Evolutionary conservation across 192 early-diverging fungal species (phyloP).

Genomic region (Coemansia sp.): DNA sequence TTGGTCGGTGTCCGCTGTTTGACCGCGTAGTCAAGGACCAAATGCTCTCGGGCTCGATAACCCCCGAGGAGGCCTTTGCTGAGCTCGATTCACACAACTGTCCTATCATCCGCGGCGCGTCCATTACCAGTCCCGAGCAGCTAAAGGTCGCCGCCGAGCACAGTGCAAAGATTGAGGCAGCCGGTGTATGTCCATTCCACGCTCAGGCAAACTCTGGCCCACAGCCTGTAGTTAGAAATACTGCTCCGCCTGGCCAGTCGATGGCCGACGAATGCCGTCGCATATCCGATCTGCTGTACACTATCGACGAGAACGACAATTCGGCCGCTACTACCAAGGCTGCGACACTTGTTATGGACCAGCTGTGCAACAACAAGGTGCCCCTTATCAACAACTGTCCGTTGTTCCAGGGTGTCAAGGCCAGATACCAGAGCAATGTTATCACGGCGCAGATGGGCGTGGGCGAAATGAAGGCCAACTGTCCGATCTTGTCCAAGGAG

Average conservation of each 20-base stretch:
- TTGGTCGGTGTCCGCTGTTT: conserved; percentile 49
- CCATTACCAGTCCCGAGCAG: conserved; percentile 46
- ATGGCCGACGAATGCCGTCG: conserved; percentile 55
- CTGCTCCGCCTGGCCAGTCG: conserved; percentile 36
- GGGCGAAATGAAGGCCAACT: conserved; percentile 53
- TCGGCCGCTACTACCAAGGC: background rate
- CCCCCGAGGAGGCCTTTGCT: conserved; percentile 50
- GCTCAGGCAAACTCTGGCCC: conserved; percentile 26
- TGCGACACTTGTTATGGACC: conserved; percentile 34
- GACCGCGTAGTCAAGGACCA: conserved; percentile 42
- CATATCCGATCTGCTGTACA: conserved; percentile 50
- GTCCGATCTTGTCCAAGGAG: conserved; percentile 57
- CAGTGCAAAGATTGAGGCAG: conserved; percentile 12
- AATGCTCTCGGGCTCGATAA: conserved; percentile 43
- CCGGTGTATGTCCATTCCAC: conserved; percentile 31
- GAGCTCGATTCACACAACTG: conserved; percentile 53
- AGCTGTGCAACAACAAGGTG: conserved; percentile 37
- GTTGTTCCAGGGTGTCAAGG: conserved; percentile 46
- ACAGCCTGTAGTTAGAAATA: conserved; percentile 1
- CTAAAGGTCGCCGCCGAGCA: conserved; percentile 34
- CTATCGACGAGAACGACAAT: conserved; percentile 21
- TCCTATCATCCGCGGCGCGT: conserved; percentile 55
- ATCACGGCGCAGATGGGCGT: conserved; percentile 39
- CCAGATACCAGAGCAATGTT: conserved; percentile 33
- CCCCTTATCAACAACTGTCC: conserved; percentile 56